phyloP scores from a whole-genome alignment of 108 stramenopile species.

The Discostella stelligeroides region DNA sequence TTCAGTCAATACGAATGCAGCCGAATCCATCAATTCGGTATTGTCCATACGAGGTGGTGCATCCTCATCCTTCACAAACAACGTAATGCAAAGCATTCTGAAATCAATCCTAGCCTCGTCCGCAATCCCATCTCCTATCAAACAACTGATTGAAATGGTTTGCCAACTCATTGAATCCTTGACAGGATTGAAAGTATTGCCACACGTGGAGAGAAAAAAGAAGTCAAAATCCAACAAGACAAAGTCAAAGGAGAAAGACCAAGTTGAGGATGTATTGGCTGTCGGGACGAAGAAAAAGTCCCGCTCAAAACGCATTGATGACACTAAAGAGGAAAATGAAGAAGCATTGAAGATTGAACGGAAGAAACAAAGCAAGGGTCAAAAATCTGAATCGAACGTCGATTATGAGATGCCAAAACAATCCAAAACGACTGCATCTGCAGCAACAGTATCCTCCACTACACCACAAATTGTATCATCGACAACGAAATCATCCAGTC shows the following conservation, averaged over 20 bases:
- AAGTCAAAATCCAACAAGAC: conserved; percentile 39
- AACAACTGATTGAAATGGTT: conserved; percentile 34
- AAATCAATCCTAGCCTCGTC: conserved; percentile 26
- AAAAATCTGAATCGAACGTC: no score
- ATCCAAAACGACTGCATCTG: background rate
- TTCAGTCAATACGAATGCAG: no score
- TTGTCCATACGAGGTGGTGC: conserved; percentile 31
- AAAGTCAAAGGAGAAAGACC: conserved; percentile 37
- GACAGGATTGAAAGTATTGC: conserved; percentile 35
- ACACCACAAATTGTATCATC: conserved; percentile 30
- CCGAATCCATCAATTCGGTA: no score
- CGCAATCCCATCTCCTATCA: conserved; percentile 32
- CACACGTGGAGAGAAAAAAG: conserved; percentile 11
- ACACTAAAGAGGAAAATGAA: background rate
- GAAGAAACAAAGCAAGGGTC: no score
- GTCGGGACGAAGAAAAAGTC: conserved; percentile 9
- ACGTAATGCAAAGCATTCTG: conserved; percentile 25
- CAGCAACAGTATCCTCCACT: conserved; percentile 9
- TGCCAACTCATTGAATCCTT: conserved; percentile 32
- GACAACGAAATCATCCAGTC: conserved; percentile 35
- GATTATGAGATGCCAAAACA: no score
- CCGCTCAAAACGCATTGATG: background rate
- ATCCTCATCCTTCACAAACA: conserved; percentile 1
- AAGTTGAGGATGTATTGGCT: conserved; percentile 27
- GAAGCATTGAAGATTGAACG: no score